A percentile compares a stretch with the other conserved stretches of the same genome.
Conservation (phyloP, 2,329 filamentous ascomycete species). For the Periglandula ipomoeae region DNA sequence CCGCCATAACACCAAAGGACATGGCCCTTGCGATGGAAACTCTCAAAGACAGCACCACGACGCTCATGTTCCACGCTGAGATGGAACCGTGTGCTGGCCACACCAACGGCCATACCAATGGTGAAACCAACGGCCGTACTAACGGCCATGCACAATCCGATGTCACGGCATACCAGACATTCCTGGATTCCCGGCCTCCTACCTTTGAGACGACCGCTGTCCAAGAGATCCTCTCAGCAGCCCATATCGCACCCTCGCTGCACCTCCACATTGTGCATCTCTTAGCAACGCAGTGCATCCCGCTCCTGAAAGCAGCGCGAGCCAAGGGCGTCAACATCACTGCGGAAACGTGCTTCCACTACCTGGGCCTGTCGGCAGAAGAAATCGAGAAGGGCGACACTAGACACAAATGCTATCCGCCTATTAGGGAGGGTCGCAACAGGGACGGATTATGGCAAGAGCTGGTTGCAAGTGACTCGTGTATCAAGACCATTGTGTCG, state of each 20-base stretch:
- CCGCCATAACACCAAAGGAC: constrained; percentile 73
- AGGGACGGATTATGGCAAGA: constrained; percentile 84
- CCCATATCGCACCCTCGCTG: constrained; percentile 69
- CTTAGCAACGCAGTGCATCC: constrained; percentile 81
- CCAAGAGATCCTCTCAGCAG: constrained; percentile 73
- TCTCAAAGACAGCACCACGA: constrained; percentile 73
- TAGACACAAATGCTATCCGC: constrained; percentile 89
- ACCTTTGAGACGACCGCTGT: constrained; percentile 88
- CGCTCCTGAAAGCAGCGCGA: constrained; percentile 66
- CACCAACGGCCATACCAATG: background rate
- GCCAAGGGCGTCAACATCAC: constrained; percentile 72
- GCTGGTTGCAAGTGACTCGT: constrained; percentile 58
- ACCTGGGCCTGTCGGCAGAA: constrained; percentile 77
- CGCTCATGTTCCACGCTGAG: constrained; percentile 98
- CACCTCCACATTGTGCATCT: constrained; percentile 91
- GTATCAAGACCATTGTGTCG: constrained; percentile 85
- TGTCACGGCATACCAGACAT: constrained; percentile 74
- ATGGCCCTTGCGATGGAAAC: constrained; percentile 72
- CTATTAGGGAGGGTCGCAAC: constrained; percentile 73
- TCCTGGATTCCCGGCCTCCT: constrained; percentile 82
- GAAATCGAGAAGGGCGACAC: constrained; percentile 78
- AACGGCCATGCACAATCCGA: constrained; percentile 24
- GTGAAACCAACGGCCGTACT: background rate
- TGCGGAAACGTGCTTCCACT: constrained; percentile 93
- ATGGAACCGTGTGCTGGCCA: constrained; percentile 81